phyloP scores from a whole-genome alignment of 31 red algal genomes.

The Odonthalia washingtoniensis region DNA sequence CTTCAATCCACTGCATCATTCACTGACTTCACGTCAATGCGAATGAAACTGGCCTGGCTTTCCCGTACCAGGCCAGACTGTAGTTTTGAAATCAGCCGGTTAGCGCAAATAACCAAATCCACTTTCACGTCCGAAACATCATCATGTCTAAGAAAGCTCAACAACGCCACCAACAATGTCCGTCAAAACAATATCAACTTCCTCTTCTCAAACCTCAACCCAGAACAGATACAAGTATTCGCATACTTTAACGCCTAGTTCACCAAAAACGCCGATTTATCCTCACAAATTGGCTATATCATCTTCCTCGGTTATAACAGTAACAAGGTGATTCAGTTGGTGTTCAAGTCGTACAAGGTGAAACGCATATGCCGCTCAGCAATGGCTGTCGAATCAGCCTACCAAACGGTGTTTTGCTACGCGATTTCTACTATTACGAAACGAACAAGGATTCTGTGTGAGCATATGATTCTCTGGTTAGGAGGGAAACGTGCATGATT shows the following conservation, averaged over 20 bases:
- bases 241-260: background rate
- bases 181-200: background rate
- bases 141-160: background rate
- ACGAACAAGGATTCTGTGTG: too few relatives aligned
- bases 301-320: background rate
- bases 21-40: background rate
- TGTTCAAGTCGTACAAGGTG: slow-evolving; percentile 32
- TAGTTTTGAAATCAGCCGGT: too few relatives aligned
- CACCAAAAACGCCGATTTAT: background rate
- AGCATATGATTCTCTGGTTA: too few relatives aligned
- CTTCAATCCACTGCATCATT: background rate
- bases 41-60: too few relatives aligned
- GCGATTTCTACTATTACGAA: too few relatives aligned
- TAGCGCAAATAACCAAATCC: too few relatives aligned
- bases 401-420: too few relatives aligned
- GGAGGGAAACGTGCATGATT: too few relatives aligned
- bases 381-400: too few relatives aligned
- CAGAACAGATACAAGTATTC: background rate
- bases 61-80: too few relatives aligned
- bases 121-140: background rate
- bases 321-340: background rate
- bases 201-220: too few relatives aligned
- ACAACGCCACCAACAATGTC: background rate
- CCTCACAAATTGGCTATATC: background rate
- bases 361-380: background rate